Evolutionary conservation across 2,329 filamentous ascomycete genomes (phyloP).

Genomic region (Phaeosphaeriaceae sp.): DNA sequence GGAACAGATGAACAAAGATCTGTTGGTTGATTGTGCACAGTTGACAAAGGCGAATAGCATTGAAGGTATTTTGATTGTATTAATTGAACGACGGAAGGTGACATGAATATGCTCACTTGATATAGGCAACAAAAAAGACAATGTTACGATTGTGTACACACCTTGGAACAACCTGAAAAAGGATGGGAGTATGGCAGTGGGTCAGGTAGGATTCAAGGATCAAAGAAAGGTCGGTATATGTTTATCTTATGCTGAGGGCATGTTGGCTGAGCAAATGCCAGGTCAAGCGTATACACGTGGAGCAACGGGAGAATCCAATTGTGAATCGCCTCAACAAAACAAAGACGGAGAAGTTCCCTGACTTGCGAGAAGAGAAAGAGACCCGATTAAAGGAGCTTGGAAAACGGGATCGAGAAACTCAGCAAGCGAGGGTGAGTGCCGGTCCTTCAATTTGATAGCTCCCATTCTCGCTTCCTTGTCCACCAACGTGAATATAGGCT

Average conservation of each 20-base stretch:
- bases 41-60: slow-evolving; percentile 99
- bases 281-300: slow-evolving; percentile 82
- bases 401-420: slow-evolving; percentile 70
- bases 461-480: neutral
- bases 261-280: slow-evolving; percentile 34
- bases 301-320: slow-evolving; percentile 82
- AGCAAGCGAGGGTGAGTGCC: slow-evolving; percentile 64
- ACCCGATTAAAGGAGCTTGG: slow-evolving; percentile 74
- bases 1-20: slow-evolving; percentile 76
- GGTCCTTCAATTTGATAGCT: neutral
- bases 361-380: slow-evolving; percentile 82
- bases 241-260: neutral
- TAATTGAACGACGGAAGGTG: too few relatives aligned
- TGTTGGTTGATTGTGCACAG: slow-evolving; percentile 90
- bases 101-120: neutral
- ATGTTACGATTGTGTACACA: slow-evolving; percentile 95
- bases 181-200: slow-evolving; percentile 91
- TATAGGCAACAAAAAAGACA: slow-evolving; percentile 96
- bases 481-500: slow-evolving; percentile 3
- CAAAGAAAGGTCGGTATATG: slow-evolving; percentile 64
- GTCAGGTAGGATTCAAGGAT: slow-evolving; percentile 95
- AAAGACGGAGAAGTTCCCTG: slow-evolving; percentile 83
- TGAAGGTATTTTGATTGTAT: slow-evolving; percentile 63
- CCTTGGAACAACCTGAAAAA: slow-evolving; percentile 97
- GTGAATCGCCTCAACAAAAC: slow-evolving; percentile 99